Conservation (phyloP, 2,329 filamentous ascomycete genomes). For the Dactylellina drechsleri region DNA sequence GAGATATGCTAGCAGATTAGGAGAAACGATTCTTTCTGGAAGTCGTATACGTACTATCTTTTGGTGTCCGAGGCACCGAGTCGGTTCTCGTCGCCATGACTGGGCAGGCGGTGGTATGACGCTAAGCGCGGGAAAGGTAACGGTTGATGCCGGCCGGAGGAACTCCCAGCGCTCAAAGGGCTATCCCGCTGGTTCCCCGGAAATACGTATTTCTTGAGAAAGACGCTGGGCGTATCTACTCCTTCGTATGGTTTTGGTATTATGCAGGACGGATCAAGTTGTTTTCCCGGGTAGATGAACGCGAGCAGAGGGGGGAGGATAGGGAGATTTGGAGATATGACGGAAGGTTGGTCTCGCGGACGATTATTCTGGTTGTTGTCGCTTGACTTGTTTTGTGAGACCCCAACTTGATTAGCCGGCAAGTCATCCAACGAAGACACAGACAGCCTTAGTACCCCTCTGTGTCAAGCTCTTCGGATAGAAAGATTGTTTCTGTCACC, state of each 20-base stretch:
- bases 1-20: background rate
- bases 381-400: constrained; percentile 15
- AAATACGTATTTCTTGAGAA: constrained; percentile 6
- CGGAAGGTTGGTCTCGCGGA: constrained; percentile 26
- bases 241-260: too few species aligned
- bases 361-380: background rate
- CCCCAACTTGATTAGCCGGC: constrained; percentile 8
- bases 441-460: too few species aligned
- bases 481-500: too few species aligned
- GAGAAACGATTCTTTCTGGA: background rate
- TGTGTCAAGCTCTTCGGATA: too few species aligned
- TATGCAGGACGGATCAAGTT: too few species aligned
- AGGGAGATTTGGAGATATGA: constrained; percentile 11
- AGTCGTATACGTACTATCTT: constrained; percentile 40
- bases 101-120: constrained; percentile 7
- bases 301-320: background rate
- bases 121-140: background rate
- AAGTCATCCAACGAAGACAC: too few species aligned
- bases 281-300: background rate
- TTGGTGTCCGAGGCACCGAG: constrained; percentile 40
- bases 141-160: constrained; percentile 13
- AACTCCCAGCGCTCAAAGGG: constrained; percentile 12
- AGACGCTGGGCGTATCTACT: background rate
- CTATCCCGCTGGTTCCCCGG: constrained; percentile 20
- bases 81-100: constrained; percentile 44